A percentile compares a stretch with the other conserved stretches of the same genome.
phyloP scores from a whole-genome alignment of 345 rosid genomes.

The Murraya koenigii region DNA sequence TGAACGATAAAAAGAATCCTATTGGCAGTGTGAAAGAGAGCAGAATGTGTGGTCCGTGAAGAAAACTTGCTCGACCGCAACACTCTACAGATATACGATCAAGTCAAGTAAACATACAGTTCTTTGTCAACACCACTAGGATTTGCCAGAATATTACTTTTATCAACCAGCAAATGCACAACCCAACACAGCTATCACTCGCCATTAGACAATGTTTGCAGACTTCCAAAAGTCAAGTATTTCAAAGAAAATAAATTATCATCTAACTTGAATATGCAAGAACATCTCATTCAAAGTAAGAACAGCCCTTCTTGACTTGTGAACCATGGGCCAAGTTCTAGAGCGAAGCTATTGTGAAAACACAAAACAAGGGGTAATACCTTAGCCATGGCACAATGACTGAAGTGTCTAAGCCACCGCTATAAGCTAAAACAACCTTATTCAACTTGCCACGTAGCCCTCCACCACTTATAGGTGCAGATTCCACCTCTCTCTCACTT shows the following conservation, averaged over 20 bases:
- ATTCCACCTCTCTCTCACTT: constrained; percentile 29
- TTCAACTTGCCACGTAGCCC: constrained; percentile 81
- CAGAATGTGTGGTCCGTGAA: not conserved
- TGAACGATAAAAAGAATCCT: not conserved
- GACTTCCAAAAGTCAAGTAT: not conserved
- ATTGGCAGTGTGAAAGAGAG: not conserved
- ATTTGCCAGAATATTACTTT: not conserved
- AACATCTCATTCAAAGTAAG: not conserved
- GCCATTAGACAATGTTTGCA: not conserved
- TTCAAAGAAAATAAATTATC: not conserved
- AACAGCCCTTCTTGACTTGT: not conserved
- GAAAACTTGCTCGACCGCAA: not conserved
- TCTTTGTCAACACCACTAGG: not conserved
- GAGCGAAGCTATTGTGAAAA: constrained; percentile 4
- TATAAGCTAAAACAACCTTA: constrained; percentile 92
- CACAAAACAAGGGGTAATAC: constrained; percentile 32
- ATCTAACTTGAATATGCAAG: not conserved
- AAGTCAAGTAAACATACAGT: constrained; percentile 5
- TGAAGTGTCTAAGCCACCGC: constrained; percentile 97
- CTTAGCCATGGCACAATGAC: constrained; percentile 98
- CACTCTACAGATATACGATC: not conserved
- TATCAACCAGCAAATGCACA: constrained; percentile 1
- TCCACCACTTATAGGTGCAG: constrained; percentile 32
- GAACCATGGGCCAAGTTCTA: not conserved
- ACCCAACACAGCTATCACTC: not conserved